Percentiles rank a stretch among this genome's conserved stretches.
phyloP scores from a whole-genome alignment of 352 stramenopile genomes.

The Sclerospora graminicola region DNA sequence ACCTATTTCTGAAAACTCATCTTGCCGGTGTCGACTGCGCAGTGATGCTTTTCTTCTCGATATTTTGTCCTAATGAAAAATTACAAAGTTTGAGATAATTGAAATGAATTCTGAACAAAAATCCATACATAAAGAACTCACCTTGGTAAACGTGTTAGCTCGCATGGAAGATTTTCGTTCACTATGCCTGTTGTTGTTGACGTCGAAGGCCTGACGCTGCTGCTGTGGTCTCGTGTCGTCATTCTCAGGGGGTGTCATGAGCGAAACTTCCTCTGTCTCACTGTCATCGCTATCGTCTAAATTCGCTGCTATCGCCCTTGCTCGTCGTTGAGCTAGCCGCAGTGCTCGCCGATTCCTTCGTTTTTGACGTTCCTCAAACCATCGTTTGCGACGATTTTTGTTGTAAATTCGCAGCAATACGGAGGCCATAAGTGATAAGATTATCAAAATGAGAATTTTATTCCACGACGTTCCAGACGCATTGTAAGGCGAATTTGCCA shows the following conservation, averaged over 20 bases:
- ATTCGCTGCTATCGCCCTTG: constrained; percentile 7
- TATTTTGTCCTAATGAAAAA: too few relatives aligned
- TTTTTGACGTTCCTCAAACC: constrained; percentile 30
- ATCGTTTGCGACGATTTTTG: constrained; percentile 36
- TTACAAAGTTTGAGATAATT: too few relatives aligned
- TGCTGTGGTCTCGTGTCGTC: too few relatives aligned
- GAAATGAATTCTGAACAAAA: too few relatives aligned
- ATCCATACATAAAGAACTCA: too few relatives aligned
- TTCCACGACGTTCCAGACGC: constrained; percentile 30
- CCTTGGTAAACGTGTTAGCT: too few relatives aligned
- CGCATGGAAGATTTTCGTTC: too few relatives aligned
- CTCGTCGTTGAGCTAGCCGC: constrained; percentile 16
- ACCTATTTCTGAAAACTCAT: too few relatives aligned
- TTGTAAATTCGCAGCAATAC: constrained; percentile 38
- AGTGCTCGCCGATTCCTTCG: constrained; percentile 22
- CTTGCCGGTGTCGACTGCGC: too few relatives aligned
- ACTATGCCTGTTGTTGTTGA: too few relatives aligned
- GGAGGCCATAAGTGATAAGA: constrained; percentile 36
- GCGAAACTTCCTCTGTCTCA: constrained; percentile 31
- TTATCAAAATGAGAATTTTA: constrained; percentile 25
- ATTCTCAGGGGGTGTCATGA: constrained; percentile 18
- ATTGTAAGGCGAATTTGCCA: not conserved
- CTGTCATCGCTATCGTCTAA: constrained; percentile 16
- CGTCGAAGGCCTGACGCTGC: too few relatives aligned
- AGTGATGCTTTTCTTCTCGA: too few relatives aligned